Evolutionary conservation across 192 early-diverging fungal species (phyloP).

Genomic region (Backusella psychrophila): DNA sequence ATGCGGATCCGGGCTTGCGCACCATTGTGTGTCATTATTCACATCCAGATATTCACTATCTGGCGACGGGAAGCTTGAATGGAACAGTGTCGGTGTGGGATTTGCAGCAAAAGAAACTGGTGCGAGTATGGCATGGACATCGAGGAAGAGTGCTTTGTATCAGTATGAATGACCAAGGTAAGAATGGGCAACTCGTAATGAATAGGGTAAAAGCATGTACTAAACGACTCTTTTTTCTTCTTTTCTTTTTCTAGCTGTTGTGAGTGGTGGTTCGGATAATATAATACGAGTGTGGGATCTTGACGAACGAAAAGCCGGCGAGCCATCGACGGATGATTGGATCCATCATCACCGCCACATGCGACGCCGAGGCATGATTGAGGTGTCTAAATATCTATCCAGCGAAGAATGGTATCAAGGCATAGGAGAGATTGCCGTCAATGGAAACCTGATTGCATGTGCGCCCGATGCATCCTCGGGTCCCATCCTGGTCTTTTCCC

Average conservation of each 20-base stretch:
- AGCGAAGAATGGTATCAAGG: constrained; percentile 45
- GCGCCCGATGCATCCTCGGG: constrained; percentile 40
- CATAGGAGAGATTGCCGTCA: constrained; percentile 44
- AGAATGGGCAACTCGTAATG: no score
- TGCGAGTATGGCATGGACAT: constrained; percentile 41
- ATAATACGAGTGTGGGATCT: constrained; percentile 51
- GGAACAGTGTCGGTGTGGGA: constrained; percentile 48
- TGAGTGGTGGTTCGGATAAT: constrained; percentile 43
- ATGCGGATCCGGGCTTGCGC: constrained; percentile 10
- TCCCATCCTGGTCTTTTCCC: constrained; percentile 44
- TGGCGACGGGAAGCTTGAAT: constrained; percentile 47
- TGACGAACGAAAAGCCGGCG: not conserved
- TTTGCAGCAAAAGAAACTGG: constrained; percentile 21
- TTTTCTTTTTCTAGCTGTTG: constrained; percentile 26
- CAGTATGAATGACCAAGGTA: constrained; percentile 48
- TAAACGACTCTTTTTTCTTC: constrained; percentile 12
- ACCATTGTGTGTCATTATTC: constrained; percentile 44
- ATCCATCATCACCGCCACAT: constrained; percentile 23
- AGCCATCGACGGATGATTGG: not conserved
- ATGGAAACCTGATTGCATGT: constrained; percentile 48
- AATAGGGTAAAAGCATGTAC: no score
- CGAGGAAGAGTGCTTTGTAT: constrained; percentile 47
- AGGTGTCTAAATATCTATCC: constrained; percentile 34
- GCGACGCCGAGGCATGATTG: constrained; percentile 37
- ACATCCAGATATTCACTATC: constrained; percentile 25